These are phyloP conservation scores for Casuarina equisetifolia DNA, from an alignment of 306 rosid species.

Conservation along the genomic window DNA sequence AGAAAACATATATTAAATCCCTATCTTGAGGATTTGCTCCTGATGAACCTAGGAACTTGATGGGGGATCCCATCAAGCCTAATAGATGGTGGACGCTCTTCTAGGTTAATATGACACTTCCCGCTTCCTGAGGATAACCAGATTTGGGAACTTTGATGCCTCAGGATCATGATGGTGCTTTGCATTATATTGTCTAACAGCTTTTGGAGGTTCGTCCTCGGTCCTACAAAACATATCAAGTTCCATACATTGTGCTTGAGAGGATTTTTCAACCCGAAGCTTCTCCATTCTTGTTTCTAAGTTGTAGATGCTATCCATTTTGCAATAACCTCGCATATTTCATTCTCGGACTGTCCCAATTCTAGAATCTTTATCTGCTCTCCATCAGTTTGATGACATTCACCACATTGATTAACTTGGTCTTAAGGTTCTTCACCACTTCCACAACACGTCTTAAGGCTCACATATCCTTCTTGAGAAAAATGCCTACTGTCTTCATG, in stretches of 20 bases:
- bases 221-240: slow-evolving; percentile 25
- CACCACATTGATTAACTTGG: slow-evolving; percentile 21
- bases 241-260: slow-evolving; percentile 34
- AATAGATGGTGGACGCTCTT: slow-evolving; percentile 26
- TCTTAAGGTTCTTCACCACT: slow-evolving; percentile 30
- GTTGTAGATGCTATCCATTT: slow-evolving; percentile 26
- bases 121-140: slow-evolving; percentile 31
- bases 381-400: slow-evolving; percentile 35
- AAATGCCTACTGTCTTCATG: slow-evolving; percentile 17
- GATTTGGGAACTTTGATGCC: slow-evolving; percentile 25
- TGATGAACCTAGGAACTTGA: slow-evolving; percentile 43
- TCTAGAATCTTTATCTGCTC: slow-evolving; percentile 28
- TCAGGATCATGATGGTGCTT: slow-evolving; percentile 33
- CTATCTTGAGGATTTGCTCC: slow-evolving; percentile 35
- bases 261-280: slow-evolving; percentile 32
- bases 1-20: slow-evolving; percentile 17
- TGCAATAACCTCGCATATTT: slow-evolving; percentile 21
- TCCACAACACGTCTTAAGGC: neutral
- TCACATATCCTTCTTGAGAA: slow-evolving; percentile 36
- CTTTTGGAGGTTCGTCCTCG: slow-evolving; percentile 29
- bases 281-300: slow-evolving; percentile 41
- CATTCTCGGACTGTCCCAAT: slow-evolving; percentile 28
- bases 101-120: slow-evolving; percentile 16
- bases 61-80: slow-evolving; percentile 34
- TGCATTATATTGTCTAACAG: slow-evolving; percentile 29